A percentile compares a stretch with the other conserved stretches of the same genome.
These are phyloP conservation scores for Psilocybe mexicana DNA, from an alignment of 1,284 basidiomycete genomes.

Conservation along the genomic window DNA sequence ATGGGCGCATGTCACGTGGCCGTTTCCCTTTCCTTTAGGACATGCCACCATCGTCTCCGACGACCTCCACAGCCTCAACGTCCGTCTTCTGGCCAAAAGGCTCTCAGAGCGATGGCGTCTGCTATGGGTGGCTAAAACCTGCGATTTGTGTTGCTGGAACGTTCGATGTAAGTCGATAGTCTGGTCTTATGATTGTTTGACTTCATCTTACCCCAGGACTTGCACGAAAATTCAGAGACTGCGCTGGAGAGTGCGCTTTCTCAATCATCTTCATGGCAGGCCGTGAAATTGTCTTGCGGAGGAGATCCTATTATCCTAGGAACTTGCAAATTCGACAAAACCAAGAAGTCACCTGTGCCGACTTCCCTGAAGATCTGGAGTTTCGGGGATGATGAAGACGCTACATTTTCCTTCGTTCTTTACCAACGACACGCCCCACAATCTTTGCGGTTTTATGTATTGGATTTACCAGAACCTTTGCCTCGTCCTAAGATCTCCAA, in stretches of 20 bases:
- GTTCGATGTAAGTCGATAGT: conserved; percentile 26
- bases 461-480: conserved; percentile 40
- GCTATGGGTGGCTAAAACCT: conserved; percentile 55
- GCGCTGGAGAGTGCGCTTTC: conserved; percentile 19
- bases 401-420: conserved; percentile 24
- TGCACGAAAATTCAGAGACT: conserved; percentile 17
- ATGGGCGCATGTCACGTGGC: conserved; percentile 32
- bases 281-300: conserved; percentile 27
- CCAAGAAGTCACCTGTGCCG: conserved; percentile 9
- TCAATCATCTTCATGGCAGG: conserved; percentile 26
- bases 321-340: conserved; percentile 26
- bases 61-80: conserved; percentile 18
- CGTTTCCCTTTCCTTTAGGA: conserved; percentile 24
- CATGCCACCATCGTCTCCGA: conserved; percentile 19
- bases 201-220: conserved; percentile 15
- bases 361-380: conserved; percentile 20
- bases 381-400: neutral
- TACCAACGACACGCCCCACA: conserved; percentile 50
- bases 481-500: conserved; percentile 14
- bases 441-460: conserved; percentile 57
- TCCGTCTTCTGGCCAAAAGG: conserved; percentile 57
- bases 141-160: conserved; percentile 52
- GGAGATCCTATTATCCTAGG: conserved; percentile 34
- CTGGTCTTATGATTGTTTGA: neutral
- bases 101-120: conserved; percentile 37